Percentiles rank a stretch among this genome's conserved stretches.
phyloP scores from a whole-genome alignment of 148 eudicot genomes.

The Vaccinium corymbosum region DNA sequence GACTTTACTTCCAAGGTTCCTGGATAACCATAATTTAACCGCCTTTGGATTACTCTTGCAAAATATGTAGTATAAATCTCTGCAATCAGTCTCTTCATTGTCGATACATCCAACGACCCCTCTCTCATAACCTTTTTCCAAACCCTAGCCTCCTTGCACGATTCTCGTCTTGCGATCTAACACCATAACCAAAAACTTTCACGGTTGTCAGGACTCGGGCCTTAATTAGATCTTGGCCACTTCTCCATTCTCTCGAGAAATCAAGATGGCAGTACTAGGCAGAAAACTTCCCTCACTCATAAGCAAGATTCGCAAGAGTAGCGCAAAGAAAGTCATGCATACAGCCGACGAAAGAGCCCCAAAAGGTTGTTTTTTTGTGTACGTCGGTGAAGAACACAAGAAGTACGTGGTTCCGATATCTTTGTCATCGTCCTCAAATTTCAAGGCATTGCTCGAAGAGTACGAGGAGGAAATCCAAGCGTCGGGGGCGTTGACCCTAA shows the following conservation, averaged over 20 bases:
- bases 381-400: background rate
- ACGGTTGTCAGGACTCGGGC: background rate
- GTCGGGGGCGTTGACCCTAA: background rate
- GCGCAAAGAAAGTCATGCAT: background rate
- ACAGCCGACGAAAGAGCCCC: background rate
- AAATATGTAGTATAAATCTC: background rate
- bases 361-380: background rate
- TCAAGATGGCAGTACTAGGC: background rate
- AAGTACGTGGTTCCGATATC: background rate
- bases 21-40: no score
- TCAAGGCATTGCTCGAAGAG: background rate
- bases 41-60: background rate
- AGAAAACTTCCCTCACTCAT: background rate
- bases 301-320: background rate
- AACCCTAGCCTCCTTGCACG: background rate
- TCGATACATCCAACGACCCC: background rate
- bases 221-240: background rate
- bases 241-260: background rate
- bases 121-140: background rate
- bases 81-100: background rate
- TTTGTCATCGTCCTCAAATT: background rate
- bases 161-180: background rate
- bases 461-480: background rate
- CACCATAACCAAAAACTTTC: background rate
- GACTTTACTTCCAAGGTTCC: background rate